Evolutionary conservation across 176 grass and related monocot species (phyloP).

Genomic region (Oryza nivara): DNA sequence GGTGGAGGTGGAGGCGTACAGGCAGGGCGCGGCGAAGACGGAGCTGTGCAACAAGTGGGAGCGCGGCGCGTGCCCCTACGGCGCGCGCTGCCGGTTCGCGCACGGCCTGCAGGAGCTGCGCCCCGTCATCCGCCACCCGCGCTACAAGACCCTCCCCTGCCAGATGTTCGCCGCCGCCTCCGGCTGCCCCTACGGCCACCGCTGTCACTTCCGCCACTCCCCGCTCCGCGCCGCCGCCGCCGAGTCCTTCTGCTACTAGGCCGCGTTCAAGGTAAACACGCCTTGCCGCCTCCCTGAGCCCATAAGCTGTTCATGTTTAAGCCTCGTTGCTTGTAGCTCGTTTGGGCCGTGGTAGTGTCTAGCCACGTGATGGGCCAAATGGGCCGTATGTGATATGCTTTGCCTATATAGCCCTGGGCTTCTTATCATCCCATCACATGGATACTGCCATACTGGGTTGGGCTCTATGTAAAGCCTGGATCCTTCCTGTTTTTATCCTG

Average conservation of each 20-base stretch:
- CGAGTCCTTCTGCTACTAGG: slow-evolving; percentile 31
- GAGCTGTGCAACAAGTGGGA: slow-evolving; percentile 96
- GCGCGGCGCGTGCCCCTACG: slow-evolving; percentile 56
- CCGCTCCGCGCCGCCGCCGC: background rate
- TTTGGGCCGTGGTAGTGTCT: background rate
- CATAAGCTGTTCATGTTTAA: background rate
- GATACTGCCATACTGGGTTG: background rate
- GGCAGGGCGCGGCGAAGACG: slow-evolving; percentile 75
- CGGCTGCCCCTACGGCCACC: slow-evolving; percentile 84
- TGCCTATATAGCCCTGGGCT: background rate
- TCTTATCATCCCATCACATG: background rate
- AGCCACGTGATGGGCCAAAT: background rate
- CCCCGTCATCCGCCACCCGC: slow-evolving; percentile 83
- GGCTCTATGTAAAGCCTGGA: background rate
- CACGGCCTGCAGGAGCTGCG: slow-evolving; percentile 78
- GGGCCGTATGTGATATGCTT: background rate
- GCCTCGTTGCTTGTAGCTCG: background rate
- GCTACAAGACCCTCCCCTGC: slow-evolving; percentile 80
- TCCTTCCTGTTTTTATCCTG: background rate
- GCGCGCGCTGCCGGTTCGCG: slow-evolving; percentile 72
- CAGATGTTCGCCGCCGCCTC: slow-evolving; percentile 54
- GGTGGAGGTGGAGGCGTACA: slow-evolving; percentile 69
- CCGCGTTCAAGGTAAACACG: slow-evolving; percentile 14
- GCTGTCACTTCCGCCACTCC: slow-evolving; percentile 80
- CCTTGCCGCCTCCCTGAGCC: background rate